Evolutionary conservation across 306 rosid species (phyloP).

Genomic region (Sicyos baderoa): DNA sequence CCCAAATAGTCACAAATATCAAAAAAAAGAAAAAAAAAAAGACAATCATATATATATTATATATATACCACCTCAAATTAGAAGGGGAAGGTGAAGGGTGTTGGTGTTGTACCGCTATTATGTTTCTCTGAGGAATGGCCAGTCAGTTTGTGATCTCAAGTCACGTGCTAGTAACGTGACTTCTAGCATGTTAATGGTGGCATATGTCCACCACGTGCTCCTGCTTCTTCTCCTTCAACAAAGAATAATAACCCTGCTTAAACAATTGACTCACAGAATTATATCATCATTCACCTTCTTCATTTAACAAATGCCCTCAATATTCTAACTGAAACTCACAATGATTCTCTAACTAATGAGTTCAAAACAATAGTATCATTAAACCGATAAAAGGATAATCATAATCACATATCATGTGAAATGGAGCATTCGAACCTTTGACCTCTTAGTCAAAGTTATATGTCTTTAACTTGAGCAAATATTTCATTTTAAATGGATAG

Average conservation of each 20-base stretch:
- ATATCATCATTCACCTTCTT: neutral
- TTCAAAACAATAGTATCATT: neutral
- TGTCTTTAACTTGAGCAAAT: too few species aligned
- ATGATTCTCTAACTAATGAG: neutral
- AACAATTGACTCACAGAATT: neutral
- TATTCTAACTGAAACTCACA: neutral
- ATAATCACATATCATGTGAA: neutral
- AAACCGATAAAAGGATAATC: neutral
- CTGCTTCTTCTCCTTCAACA: neutral
- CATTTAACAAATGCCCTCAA: neutral
- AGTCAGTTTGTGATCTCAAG: neutral
- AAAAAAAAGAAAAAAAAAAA: too few species aligned
- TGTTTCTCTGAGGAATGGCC: neutral
- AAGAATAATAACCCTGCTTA: neutral
- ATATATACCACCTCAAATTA: too few species aligned
- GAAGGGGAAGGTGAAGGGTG: neutral
- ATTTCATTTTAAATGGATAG: neutral
- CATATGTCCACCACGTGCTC: slow-evolving; percentile 4
- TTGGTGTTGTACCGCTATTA: neutral
- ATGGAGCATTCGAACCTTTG: neutral
- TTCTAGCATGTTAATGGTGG: neutral
- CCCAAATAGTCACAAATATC: too few species aligned
- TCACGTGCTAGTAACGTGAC: slow-evolving; percentile 10
- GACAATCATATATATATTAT: too few species aligned
- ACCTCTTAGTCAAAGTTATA: neutral